Percentiles rank a stretch among this genome's conserved stretches.
These are phyloP conservation scores for Vitis rotundifolia DNA, from an alignment of 164 flowering plant genomes.

Conservation along the genomic window DNA sequence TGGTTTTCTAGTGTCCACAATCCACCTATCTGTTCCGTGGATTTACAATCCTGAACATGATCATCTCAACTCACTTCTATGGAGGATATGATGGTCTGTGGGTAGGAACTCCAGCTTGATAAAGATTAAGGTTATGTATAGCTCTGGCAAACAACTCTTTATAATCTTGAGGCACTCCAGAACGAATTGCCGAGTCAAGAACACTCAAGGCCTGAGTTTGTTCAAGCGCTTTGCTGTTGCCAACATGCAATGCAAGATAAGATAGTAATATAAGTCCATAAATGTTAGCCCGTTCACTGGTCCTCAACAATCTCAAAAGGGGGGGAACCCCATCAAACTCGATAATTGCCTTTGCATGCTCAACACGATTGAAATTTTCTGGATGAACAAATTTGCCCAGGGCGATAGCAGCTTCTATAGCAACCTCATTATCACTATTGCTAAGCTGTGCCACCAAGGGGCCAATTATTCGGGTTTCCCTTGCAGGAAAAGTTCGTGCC, in stretches of 20 bases:
- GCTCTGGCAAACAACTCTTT: conserved; percentile 65
- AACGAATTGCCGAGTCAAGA: conserved; percentile 49
- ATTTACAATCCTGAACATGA: background rate
- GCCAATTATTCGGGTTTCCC: conserved; percentile 27
- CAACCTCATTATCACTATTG: conserved; percentile 20
- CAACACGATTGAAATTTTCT: conserved; percentile 30
- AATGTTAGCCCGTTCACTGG: conserved; percentile 19
- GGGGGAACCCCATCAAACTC: conserved; percentile 31
- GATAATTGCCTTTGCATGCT: conserved; percentile 37
- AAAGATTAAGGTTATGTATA: conserved; percentile 56
- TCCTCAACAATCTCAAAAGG: conserved; percentile 17
- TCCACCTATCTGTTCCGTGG: background rate
- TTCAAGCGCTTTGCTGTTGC: conserved; percentile 56
- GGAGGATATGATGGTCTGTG: conserved; percentile 26
- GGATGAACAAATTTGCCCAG: conserved; percentile 32
- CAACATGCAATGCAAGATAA: conserved; percentile 35
- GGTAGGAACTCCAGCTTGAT: conserved; percentile 50
- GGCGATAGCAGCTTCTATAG: conserved; percentile 37
- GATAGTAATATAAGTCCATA: conserved; percentile 23
- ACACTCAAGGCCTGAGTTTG: conserved; percentile 51
- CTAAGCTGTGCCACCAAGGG: conserved; percentile 30
- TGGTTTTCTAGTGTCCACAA: background rate
- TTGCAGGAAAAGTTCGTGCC: conserved; percentile 40
- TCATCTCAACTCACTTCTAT: background rate
- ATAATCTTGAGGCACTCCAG: conserved; percentile 40